Percentiles rank a stretch among this genome's conserved stretches.
phyloP scores from a whole-genome alignment of 1,284 basidiomycete species.

The Nidula niveotomentosa region DNA sequence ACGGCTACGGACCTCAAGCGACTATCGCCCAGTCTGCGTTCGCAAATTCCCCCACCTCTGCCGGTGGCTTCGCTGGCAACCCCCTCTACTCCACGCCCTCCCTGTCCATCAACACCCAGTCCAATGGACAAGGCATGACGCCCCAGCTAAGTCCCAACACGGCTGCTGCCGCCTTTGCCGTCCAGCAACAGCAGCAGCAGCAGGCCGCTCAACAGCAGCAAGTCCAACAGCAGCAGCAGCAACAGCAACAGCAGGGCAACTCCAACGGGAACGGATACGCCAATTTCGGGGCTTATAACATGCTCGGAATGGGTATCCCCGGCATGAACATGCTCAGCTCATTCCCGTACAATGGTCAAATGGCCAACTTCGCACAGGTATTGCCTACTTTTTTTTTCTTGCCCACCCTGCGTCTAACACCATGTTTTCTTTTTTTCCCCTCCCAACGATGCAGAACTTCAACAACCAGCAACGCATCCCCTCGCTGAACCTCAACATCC shows the following conservation, averaged over 20 bases:
- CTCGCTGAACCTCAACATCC: conserved; percentile 66
- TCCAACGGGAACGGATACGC: conserved; percentile 47
- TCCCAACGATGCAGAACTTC: conserved; percentile 29
- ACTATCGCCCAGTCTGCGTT: conserved; percentile 52
- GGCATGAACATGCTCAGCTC: conserved; percentile 65
- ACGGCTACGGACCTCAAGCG: conserved; percentile 78
- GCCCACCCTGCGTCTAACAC: background rate
- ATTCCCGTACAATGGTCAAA: conserved; percentile 71
- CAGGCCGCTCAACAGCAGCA: conserved; percentile 15
- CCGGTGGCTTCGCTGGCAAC: conserved; percentile 40
- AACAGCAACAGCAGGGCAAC: conserved; percentile 44
- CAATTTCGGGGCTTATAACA: conserved; percentile 64
- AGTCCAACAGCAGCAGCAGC: conserved; percentile 28
- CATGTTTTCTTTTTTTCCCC: background rate
- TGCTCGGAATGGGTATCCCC: conserved; percentile 76
- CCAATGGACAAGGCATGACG: conserved; percentile 47
- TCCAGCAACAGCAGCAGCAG: conserved; percentile 45
- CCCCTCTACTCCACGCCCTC: conserved; percentile 73
- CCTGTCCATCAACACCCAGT: conserved; percentile 64
- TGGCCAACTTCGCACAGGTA: conserved; percentile 61
- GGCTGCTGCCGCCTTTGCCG: conserved; percentile 37
- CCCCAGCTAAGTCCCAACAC: conserved; percentile 71
- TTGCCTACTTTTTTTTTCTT: conserved; percentile 4
- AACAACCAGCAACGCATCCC: conserved; percentile 54
- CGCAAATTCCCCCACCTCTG: conserved; percentile 41